Percentiles rank a stretch among this genome's conserved stretches.
These are phyloP conservation scores for Naganishia albida DNA, from an alignment of 1,284 basidiomycete genomes.

Conservation along the genomic window DNA sequence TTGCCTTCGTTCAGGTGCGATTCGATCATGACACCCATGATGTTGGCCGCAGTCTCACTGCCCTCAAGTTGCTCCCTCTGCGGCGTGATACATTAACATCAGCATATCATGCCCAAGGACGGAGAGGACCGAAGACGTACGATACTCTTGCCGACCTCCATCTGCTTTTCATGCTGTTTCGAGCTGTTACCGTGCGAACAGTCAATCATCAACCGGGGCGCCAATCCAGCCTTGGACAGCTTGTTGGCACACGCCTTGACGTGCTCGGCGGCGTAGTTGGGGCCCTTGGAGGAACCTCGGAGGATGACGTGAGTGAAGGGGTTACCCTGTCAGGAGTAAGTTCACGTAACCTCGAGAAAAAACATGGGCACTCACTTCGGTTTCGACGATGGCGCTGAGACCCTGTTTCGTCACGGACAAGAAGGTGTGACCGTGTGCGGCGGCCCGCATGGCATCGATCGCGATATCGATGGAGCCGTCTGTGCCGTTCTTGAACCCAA, in stretches of 20 bases:
- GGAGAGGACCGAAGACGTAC: conserved; percentile 54
- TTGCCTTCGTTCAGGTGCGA: conserved; percentile 79
- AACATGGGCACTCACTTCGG: conserved; percentile 59
- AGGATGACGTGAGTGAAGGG: conserved; percentile 69
- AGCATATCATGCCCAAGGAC: not conserved
- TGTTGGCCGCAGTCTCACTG: conserved; percentile 69
- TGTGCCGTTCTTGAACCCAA: conserved; percentile 97
- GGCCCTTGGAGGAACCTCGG: conserved; percentile 79
- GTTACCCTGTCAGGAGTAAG: conserved; percentile 43
- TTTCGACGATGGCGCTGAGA: conserved; percentile 85
- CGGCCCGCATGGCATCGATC: conserved; percentile 89
- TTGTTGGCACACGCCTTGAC: conserved; percentile 76
- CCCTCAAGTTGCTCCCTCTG: conserved; percentile 69
- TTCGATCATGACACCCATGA: conserved; percentile 98
- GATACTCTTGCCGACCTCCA: conserved; percentile 59
- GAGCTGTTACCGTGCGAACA: conserved; percentile 76
- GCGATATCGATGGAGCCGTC: conserved; percentile 82
- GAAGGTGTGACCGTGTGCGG: conserved; percentile 84
- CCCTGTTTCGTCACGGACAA: conserved; percentile 91
- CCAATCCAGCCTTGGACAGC: conserved; percentile 74
- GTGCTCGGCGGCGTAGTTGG: conserved; percentile 77
- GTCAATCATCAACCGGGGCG: conserved; percentile 85
- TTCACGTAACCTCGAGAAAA: not conserved
- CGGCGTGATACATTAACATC: not conserved
- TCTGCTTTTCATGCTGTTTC: conserved; percentile 63